Percentiles rank a stretch among this genome's conserved stretches.
These are phyloP conservation scores for Boletus rubescentipes DNA, from an alignment of 768 basidiomycete genomes.

Conservation along the genomic window DNA sequence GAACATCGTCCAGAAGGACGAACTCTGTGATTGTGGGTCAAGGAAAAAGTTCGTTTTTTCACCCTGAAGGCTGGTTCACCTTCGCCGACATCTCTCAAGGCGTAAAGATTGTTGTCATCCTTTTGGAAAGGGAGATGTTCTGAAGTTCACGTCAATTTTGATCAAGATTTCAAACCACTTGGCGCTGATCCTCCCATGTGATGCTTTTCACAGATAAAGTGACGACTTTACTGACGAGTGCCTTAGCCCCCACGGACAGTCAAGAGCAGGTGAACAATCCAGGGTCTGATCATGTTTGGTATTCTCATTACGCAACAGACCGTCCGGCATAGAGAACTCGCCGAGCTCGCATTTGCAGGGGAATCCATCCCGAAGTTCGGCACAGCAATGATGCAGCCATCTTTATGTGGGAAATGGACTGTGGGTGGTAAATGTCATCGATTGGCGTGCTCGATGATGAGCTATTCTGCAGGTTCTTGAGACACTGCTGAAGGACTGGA, in stretches of 20 bases:
- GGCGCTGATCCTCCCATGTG: constrained; percentile 81
- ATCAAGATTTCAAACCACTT: constrained; percentile 91
- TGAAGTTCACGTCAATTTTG: constrained; percentile 78
- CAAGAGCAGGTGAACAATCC: constrained; percentile 55
- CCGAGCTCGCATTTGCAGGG: constrained; percentile 61
- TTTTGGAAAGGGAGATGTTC: constrained; percentile 49
- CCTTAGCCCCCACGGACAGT: constrained; percentile 63
- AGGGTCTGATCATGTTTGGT: not conserved
- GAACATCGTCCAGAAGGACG: constrained; percentile 69
- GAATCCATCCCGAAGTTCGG: constrained; percentile 57
- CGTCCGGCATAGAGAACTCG: constrained; percentile 58
- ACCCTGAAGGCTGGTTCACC: not conserved
- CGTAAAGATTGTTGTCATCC: constrained; percentile 59
- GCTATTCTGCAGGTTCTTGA: constrained; percentile 58
- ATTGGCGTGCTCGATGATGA: not conserved
- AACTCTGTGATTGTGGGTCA: constrained; percentile 71
- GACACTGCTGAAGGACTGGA: constrained; percentile 63
- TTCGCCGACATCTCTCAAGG: constrained; percentile 33
- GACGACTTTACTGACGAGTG: not conserved
- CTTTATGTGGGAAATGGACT: constrained; percentile 84
- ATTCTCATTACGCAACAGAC: constrained; percentile 28
- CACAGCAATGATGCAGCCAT: constrained; percentile 58
- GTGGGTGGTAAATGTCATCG: constrained; percentile 42
- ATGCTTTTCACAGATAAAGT: constrained; percentile 1
- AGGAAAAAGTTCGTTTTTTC: constrained; percentile 45